A percentile compares a stretch with the other conserved stretches of the same genome.
Evolutionary conservation across 345 rosid species (phyloP).

Genomic region (Leavenworthia alabamica): DNA sequence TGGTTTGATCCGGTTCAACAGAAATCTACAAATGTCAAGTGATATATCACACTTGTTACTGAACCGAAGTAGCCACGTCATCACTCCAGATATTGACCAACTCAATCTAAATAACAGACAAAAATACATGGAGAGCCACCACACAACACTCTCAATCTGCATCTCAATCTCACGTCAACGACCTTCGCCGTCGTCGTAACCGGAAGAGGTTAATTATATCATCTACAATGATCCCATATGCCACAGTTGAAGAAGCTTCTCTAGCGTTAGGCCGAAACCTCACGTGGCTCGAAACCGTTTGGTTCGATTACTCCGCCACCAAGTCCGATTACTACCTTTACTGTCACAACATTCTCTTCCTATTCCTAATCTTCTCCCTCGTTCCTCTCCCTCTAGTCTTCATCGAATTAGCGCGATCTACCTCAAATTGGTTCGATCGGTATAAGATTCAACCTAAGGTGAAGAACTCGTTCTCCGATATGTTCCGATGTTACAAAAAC

Average conservation of each 20-base stretch:
- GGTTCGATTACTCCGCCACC: slow-evolving; percentile 65
- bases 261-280: slow-evolving; percentile 59
- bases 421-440: slow-evolving; percentile 33
- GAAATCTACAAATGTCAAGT: background rate
- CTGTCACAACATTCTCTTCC: slow-evolving; percentile 60
- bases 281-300: slow-evolving; percentile 50
- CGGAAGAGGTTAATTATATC: background rate
- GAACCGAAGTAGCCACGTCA: background rate
- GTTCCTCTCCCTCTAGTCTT: slow-evolving; percentile 58
- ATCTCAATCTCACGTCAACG: background rate
- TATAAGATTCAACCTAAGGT: slow-evolving; percentile 87
- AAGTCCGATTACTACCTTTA: slow-evolving; percentile 74
- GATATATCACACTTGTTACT: background rate
- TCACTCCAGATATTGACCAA: background rate
- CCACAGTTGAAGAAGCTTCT: slow-evolving; percentile 50
- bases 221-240: slow-evolving; percentile 56
- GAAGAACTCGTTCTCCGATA: slow-evolving; percentile 39
- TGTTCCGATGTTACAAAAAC: slow-evolving; percentile 56
- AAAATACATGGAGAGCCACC: slow-evolving; percentile 12
- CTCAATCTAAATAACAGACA: background rate
- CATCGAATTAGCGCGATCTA: slow-evolving; percentile 37
- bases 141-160: background rate
- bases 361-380: slow-evolving; percentile 53
- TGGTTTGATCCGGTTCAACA: background rate
- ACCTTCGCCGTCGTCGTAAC: background rate